Evolutionary conservation across 2,329 filamentous ascomycete genomes (phyloP), one percentile per base, ranked within the genome.

Genomic region (Fusarium globosum): DNA sequence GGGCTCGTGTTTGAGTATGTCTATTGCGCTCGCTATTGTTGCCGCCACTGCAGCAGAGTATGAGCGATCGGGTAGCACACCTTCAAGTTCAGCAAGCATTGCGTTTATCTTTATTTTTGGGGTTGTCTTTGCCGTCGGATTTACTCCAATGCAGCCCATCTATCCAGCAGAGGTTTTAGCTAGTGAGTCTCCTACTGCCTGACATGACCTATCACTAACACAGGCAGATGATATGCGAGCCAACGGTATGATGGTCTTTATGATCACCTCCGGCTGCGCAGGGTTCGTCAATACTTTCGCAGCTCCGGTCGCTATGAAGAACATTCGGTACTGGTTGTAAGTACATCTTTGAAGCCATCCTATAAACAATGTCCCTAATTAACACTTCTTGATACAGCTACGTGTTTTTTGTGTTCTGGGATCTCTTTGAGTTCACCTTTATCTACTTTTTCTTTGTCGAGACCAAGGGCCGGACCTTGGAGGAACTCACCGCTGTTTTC

Each of bases 281-380:
- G 48, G 48, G 2, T 51, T 51, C 2, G 48, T 51, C 48, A 51
- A 51, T 12, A 51, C 48, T 23, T 51, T 51, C 1, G 48, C 48
- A 7, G 48, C 48, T 51, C 48, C 48, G 16, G 48, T 51, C 10
- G 48, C 48, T 4, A 51, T 51, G 48, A 51, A 51, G 30, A 35
- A 51, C 12, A 51, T 51, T 35, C 48, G 48, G 4, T 51, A 51
- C 48, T 51, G 48, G 48, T 51, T 51, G 48, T 51, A 20, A 51
- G 48, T 51, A 4, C 30, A 20, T 6, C 30, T 51, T 14, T 1
- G 6, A 20, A 20, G 8, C 8, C 4, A 14, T 20, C 14, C 21
- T 11, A 20, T 20, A 10, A 13, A 0, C 2, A 2, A 7, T 51
- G 0, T 3, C 30, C 2, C 16, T 51, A 23, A 51, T 5, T 1